These are phyloP conservation scores for Fusarium tricinctum DNA, from an alignment of 2,329 filamentous ascomycete genomes.

Conservation along the genomic window DNA sequence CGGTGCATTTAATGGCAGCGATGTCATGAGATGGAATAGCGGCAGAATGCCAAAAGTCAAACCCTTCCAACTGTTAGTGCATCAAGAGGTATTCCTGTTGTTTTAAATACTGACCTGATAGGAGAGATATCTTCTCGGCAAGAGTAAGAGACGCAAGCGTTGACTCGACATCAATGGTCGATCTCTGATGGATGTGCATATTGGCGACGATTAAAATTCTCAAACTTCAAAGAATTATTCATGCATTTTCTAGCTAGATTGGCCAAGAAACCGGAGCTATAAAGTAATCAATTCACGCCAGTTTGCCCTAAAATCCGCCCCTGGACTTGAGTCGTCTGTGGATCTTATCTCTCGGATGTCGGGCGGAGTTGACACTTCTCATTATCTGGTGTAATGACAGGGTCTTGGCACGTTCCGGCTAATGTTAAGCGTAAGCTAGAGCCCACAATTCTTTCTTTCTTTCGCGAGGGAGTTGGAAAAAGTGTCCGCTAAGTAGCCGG, in stretches of 20 bases:
- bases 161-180: slow-evolving; percentile 21
- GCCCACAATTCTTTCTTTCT: too few species aligned
- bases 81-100: neutral
- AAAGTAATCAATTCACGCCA: neutral
- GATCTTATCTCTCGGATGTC: slow-evolving; percentile 13
- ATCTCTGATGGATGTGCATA: slow-evolving; percentile 24
- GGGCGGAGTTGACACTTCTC: slow-evolving; percentile 1
- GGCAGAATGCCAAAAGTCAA: slow-evolving; percentile 28
- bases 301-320: neutral
- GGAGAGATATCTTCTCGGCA: slow-evolving; percentile 26
- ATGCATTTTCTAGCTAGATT: too few species aligned
- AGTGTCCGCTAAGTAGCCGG: too few species aligned
- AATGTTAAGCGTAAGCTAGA: too few species aligned
- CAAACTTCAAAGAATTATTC: neutral
- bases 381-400: too few species aligned
- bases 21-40: slow-evolving; percentile 5
- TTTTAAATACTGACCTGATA: neutral
- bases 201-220: neutral
- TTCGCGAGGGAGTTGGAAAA: too few species aligned
- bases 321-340: neutral
- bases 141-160: slow-evolving; percentile 25
- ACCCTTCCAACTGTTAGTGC: neutral
- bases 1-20: slow-evolving; percentile 23
- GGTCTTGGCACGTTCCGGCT: too few species aligned
- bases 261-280: neutral